These are phyloP conservation scores for Pythium sp. DNA, from an alignment of 352 stramenopile species.

Conservation along the genomic window DNA sequence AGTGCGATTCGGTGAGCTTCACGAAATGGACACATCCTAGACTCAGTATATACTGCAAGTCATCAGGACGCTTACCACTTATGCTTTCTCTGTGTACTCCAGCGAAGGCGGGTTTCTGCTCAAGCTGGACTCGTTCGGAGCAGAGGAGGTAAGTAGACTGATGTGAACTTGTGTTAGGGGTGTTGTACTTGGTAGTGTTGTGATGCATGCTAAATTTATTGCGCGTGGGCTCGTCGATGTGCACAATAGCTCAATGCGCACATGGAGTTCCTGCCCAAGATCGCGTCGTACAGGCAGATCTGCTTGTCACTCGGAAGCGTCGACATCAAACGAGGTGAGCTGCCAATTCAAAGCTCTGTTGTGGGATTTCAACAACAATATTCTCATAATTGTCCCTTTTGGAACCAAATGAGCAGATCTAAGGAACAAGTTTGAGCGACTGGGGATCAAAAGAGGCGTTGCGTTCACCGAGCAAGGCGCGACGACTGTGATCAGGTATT, in stretches of 20 bases:
- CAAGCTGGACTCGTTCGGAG: constrained; percentile 49
- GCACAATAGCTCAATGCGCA: constrained; percentile 35
- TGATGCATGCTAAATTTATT: background rate
- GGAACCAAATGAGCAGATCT: constrained; percentile 29
- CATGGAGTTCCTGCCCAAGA: constrained; percentile 47
- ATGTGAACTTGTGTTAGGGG: background rate
- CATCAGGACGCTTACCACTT: background rate
- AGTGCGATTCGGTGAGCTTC: constrained; percentile 24
- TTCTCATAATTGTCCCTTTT: background rate
- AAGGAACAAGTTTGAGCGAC: constrained; percentile 57
- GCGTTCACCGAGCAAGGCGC: constrained; percentile 40
- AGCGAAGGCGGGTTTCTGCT: constrained; percentile 36
- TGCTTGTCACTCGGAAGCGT: constrained; percentile 48
- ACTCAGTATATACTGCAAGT: background rate
- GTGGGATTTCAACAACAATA: background rate
- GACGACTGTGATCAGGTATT: constrained; percentile 31
- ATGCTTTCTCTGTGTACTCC: background rate
- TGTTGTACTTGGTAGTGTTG: background rate
- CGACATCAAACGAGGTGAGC: constrained; percentile 43
- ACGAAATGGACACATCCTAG: background rate
- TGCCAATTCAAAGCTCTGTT: background rate
- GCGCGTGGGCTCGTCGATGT: background rate
- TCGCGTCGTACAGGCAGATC: constrained; percentile 33
- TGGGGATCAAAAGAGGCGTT: constrained; percentile 42
- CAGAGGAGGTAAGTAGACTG: constrained; percentile 37